These are phyloP conservation scores for Ilyonectria robusta DNA, from an alignment of 2,329 filamentous ascomycete genomes.

Conservation along the genomic window DNA sequence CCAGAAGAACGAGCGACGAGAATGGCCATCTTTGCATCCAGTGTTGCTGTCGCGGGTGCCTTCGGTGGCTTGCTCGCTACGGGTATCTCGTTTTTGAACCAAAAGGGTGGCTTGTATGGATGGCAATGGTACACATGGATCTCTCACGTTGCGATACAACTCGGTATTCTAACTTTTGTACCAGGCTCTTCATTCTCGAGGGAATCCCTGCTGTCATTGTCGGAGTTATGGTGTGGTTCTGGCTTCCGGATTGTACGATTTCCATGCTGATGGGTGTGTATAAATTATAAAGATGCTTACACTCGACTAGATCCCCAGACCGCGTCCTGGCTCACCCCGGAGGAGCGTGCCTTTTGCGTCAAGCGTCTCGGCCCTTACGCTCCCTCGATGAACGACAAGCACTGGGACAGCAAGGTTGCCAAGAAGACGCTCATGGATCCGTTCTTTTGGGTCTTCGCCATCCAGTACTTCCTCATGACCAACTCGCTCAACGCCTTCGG, in stretches of 20 bases:
- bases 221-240: constrained; percentile 51
- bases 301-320: constrained; percentile 48
- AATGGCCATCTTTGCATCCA: constrained; percentile 72
- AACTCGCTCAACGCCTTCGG: constrained; percentile 54
- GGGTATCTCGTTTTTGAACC: constrained; percentile 63
- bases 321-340: constrained; percentile 50
- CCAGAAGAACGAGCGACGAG: constrained; percentile 70
- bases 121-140: constrained; percentile 62
- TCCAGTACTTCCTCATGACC: constrained; percentile 50
- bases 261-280: background rate
- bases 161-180: background rate
- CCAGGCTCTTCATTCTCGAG: constrained; percentile 75
- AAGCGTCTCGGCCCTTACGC: constrained; percentile 45
- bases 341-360: constrained; percentile 51
- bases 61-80: constrained; percentile 73
- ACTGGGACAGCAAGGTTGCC: constrained; percentile 52
- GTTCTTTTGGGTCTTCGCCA: constrained; percentile 53
- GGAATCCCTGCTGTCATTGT: constrained; percentile 50
- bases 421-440: constrained; percentile 51
- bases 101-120: constrained; percentile 61
- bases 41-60: constrained; percentile 70
- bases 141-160: background rate
- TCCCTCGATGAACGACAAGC: constrained; percentile 53
- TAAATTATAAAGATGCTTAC: too few species aligned
- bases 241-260: constrained; percentile 49